Percentiles rank a stretch among this genome's conserved stretches.
These are phyloP conservation scores for Lycium barbarum DNA, from an alignment of 257 asterid genomes.

Conservation along the genomic window DNA sequence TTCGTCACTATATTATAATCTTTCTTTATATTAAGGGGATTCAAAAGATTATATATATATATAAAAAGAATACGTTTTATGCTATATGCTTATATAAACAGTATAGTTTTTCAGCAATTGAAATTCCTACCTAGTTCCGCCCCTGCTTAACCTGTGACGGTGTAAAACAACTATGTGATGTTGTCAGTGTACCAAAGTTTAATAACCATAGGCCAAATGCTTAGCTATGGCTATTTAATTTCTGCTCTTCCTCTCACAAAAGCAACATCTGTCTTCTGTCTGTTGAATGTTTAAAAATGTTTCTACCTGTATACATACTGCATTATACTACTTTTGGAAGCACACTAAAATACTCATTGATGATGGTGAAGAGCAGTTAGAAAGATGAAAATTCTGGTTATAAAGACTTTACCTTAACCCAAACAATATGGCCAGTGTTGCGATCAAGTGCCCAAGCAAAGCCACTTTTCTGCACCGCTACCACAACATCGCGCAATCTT, in stretches of 20 bases:
- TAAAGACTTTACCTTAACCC: constrained; percentile 49
- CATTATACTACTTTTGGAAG: background rate
- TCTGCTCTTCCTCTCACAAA: background rate
- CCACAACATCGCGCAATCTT: constrained; percentile 58
- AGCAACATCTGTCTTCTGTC: background rate
- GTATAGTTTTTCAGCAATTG: background rate
- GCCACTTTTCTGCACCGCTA: constrained; percentile 78
- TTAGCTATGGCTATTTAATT: background rate
- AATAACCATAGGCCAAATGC: background rate
- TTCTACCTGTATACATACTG: background rate
- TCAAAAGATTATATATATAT: background rate
- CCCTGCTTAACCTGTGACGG: background rate
- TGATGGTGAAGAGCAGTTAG: background rate
- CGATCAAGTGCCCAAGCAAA: constrained; percentile 82
- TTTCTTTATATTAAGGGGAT: background rate
- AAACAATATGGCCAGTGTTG: constrained; percentile 50
- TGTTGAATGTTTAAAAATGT: background rate
- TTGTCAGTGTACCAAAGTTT: background rate
- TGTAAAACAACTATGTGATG: background rate
- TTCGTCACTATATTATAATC: background rate
- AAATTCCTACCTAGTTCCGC: background rate
- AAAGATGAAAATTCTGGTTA: background rate
- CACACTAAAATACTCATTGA: background rate
- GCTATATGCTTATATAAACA: too few species aligned
- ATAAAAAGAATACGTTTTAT: too few species aligned